Base-by-base conservation (phyloP, 2,329 filamentous ascomycete genomes). In the Teratosphaeria nubilosa region DNA sequence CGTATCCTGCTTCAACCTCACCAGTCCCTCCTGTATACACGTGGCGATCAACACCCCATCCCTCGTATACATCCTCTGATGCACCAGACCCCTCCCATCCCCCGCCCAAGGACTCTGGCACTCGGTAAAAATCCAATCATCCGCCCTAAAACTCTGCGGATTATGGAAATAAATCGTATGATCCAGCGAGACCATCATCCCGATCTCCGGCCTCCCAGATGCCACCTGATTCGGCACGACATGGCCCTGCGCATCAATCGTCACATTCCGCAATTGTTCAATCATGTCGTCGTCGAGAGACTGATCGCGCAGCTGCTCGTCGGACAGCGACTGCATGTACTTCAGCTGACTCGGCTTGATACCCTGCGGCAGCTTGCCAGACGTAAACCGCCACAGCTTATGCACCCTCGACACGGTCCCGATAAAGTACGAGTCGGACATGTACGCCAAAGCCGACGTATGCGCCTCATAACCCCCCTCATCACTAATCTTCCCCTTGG, bases 391-490 rank as follows among this genome's bases (percentile, higher is more conserved):
- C 82, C 88, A 91, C 37, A 96, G 80, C 58, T 84, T 81, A 73
- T 96, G 91, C 57, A 91, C 86, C 22, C 90, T 84, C 30, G 86
- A 80, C 7, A 96, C 84, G 1, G 91, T 96, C 45, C 89, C 91
- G 72, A 97, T 91, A 75, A 99, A 97, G 76, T 89, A 94, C 69
- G 83, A 88, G 75, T 97, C 92, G 48, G 86, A 90, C 77, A 97
- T 88, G 76, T 97, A 99, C 25, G 92, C 92, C 61, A 99, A 79
- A 9, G 94, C 94, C 41, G 83, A 87, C 37, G 96, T 78, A 70
- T 97, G 91, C 11, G 91, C 90, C 67, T 87, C 82, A 63, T 86
- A 83, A 1, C 90, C 90, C 22, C 89, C 90, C 3, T 78, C 78
- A 0, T 82, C 79, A 50, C 86, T 87, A 67, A 97, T 94, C 58